Evolutionary conservation across 1,284 basidiomycete species (phyloP).

Genomic region (Cutaneotrichosporon cutaneum): DNA sequence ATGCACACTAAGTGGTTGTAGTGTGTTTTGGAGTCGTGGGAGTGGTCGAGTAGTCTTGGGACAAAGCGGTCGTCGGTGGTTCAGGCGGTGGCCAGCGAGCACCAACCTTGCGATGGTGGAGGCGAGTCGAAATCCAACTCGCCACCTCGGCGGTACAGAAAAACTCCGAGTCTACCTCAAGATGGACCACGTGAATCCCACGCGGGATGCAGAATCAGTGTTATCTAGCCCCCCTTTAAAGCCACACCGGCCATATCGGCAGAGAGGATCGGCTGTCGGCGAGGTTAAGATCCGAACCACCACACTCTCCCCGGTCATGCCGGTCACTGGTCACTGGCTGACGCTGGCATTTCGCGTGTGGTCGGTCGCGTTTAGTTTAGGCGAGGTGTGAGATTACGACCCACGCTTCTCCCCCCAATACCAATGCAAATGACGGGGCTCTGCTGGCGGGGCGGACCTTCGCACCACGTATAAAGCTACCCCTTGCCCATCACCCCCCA

Average conservation of each 20-base stretch:
- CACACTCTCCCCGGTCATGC: too few species aligned
- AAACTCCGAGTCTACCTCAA: not conserved
- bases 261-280: too few species aligned
- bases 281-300: too few species aligned
- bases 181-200: not conserved
- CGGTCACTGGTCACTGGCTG: too few species aligned
- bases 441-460: constrained; percentile 8
- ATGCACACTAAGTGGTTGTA: not conserved
- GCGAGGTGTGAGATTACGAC: not conserved
- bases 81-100: not conserved
- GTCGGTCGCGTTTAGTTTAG: too few species aligned
- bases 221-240: too few species aligned
- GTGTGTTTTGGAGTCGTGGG: not conserved
- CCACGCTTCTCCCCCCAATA: not conserved
- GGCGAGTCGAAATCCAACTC: constrained; percentile 2
- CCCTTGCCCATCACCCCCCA: not conserved
- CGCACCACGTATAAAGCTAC: constrained; percentile 4
- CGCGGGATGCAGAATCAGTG: too few species aligned
- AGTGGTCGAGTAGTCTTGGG: not conserved
- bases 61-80: not conserved
- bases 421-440: too few species aligned
- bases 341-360: too few species aligned
- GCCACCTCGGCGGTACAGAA: not conserved
- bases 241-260: too few species aligned
- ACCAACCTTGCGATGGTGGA: not conserved